phyloP scores from a whole-genome alignment of 345 rosid genomes.

The Limnanthes douglasii region DNA sequence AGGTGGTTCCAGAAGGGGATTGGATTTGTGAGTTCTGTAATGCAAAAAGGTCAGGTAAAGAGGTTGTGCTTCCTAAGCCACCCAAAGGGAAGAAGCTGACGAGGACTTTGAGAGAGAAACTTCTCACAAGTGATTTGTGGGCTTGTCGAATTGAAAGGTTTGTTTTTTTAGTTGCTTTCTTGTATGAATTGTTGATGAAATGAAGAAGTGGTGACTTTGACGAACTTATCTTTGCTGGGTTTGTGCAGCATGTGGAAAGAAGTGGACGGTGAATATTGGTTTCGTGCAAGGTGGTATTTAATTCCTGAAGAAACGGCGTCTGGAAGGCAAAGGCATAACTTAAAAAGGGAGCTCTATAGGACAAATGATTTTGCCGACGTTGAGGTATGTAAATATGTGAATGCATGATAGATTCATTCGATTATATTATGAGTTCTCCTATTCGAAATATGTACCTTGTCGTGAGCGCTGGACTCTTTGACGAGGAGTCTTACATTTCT shows the following conservation, averaged over 20 bases:
- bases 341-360: slow-evolving; percentile 67
- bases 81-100: slow-evolving; percentile 46
- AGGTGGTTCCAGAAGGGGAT: slow-evolving; percentile 72
- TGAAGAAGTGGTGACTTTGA: too few relatives aligned
- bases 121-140: slow-evolving; percentile 76
- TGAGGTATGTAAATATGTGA: slow-evolving; percentile 22
- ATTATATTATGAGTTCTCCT: too few relatives aligned
- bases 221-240: too few relatives aligned
- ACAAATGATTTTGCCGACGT: slow-evolving; percentile 73
- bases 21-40: slow-evolving; percentile 83
- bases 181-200: background rate
- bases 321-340: slow-evolving; percentile 70
- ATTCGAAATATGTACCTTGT: too few relatives aligned
- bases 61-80: slow-evolving; percentile 31
- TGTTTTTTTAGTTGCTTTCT: background rate
- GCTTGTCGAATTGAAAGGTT: slow-evolving; percentile 68
- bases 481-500: background rate
- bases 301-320: slow-evolving; percentile 87
- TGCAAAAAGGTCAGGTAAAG: slow-evolving; percentile 32
- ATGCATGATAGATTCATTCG: background rate
- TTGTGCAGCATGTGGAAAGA: slow-evolving; percentile 80
- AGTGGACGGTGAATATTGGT: slow-evolving; percentile 52
- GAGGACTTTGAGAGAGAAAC: slow-evolving; percentile 81
- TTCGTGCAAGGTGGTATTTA: slow-evolving; percentile 63
- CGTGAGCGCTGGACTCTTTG: too few relatives aligned